Evolutionary conservation across 495 filamentous ascomycete genomes (phyloP), one percentile per base, ranked within the genome.

Genomic region (Letharia lupina): DNA sequence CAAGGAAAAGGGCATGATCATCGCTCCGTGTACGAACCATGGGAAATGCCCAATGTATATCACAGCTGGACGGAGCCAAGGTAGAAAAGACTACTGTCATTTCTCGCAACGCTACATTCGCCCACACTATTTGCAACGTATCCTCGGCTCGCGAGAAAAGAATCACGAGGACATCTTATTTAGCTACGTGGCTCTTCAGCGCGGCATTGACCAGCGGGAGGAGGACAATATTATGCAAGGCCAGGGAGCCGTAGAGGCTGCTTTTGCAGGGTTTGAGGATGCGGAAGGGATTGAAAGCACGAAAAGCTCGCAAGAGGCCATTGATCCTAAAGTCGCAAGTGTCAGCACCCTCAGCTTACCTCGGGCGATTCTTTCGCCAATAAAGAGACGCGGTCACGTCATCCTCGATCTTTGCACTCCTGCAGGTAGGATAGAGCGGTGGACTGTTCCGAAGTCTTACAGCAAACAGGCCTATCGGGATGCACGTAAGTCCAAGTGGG

Each of bases 1-100:
- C 35, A 89, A 89, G 68, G 91, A 94, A 68, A 75, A 81, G 2
- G 94, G 92, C 68, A 92, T 93, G 87, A 97, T 98, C 69, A 82
- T 98, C 67, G 94, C 95, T 1, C 94, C 94, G 0, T 98, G 94
- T 75, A 98, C 94, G 2, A 96, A 92, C 76, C 95, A 98, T 74
- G 77, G 74, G 2, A 84, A 83, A 63, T 98, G 94, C 70, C 94
- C 94, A 0, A 92, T 98, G 87, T 97, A 95, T 71, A 78, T 83
- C 44, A 77, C 78, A 0, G 81, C 86, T 1, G 91, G 92, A 0
- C 78, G 86, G 35, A 82, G 81, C 59, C 77, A 78, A 48, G 89
- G 89, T 31, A 84, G 94, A 69, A 90, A 87, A 70, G 94, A 98
- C 71, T 95, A 86, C 71, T 98, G 94, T 74, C 89, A 90, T 74